Base-by-base conservation (phyloP, 345 rosid species). In the Theobroma cacao region DNA sequence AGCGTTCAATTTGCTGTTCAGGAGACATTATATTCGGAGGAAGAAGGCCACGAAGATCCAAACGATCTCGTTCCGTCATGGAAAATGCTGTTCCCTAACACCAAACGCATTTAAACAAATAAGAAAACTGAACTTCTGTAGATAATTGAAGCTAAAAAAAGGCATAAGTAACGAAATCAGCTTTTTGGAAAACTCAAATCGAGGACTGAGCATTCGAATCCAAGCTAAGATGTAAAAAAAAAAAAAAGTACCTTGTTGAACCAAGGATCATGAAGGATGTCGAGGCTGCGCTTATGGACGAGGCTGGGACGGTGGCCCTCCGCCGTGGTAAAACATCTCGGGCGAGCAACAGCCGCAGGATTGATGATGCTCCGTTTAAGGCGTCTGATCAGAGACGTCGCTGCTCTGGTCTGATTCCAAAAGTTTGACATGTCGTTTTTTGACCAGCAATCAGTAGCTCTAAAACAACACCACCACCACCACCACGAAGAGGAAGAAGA, bases 191-290 rank as follows among this genome's bases (percentile, higher is more conserved):
- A 28, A 31, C 31, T 43, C 3, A 18, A 36, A 74, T 40, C 36
- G 26, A 22, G 14, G 77, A 58, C 13, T 8, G 24, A 1, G 24
- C 14, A 59, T 28, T 3, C 55, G 74, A 52, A 66, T 24, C 15
- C 45, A 40, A 20, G 7, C n/a, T 43, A 41, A 30, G 33, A 22
- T 7, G 45, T 10, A 66, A 43, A 66, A 59, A 14, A 26, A 48
- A 50, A 30, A 53, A 53, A 5, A 7, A 3, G 55, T 34, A 90
- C 98, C 97, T 92, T 96, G 83, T 96, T 96, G 92, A 96, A 96
- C 99, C 97, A 93, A 67, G 99, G 98, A 82, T 96, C 98, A 74
- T 94, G 99, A 78, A 96, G 99, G 76, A 94, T 94, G 56, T 96
- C 98, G 68, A 93, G 88, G 81, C 99, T 94, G 74, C 98, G 94